Evolutionary conservation across 495 filamentous ascomycete species (phyloP).

Genomic region (Cercophora newfieldiana): DNA sequence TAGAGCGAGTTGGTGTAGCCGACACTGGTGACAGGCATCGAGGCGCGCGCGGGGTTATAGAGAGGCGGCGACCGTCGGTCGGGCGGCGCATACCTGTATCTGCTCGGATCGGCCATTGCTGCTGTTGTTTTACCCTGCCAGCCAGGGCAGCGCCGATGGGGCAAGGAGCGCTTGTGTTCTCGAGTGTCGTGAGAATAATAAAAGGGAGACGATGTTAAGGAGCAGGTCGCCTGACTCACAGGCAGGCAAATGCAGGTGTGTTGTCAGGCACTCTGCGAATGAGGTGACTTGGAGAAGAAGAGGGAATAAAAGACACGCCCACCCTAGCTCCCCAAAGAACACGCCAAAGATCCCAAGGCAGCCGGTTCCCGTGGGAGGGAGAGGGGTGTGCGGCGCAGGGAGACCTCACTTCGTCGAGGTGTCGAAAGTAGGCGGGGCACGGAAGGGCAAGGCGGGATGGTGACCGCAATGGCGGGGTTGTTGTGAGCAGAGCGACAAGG

Average conservation of each 20-base stretch:
- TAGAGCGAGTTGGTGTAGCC: slow-evolving; percentile 43
- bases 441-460: not conserved
- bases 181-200: not conserved
- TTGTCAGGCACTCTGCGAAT: not conserved
- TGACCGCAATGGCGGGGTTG: slow-evolving; percentile 15
- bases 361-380: not conserved
- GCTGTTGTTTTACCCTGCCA: slow-evolving; percentile 4
- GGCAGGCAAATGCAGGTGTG: not conserved
- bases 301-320: not conserved
- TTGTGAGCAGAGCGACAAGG: slow-evolving; percentile 2
- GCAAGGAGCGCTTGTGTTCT: not conserved
- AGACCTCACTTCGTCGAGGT: not conserved
- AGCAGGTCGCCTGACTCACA: slow-evolving; percentile 6
- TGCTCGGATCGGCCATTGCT: slow-evolving; percentile 44
- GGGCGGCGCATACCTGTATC: slow-evolving; percentile 35
- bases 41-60: slow-evolving; percentile 49
- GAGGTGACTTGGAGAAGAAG: not conserved
- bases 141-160: not conserved
- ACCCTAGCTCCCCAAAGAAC: not conserved
- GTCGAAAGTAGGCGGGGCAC: slow-evolving; percentile 10
- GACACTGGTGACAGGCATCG: slow-evolving; percentile 44
- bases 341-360: not conserved
- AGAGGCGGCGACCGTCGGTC: slow-evolving; percentile 44
- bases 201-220: not conserved
- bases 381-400: slow-evolving; percentile 2